Base-by-base conservation (phyloP, 768 basidiomycete species). In the Hypsizygus marmoreus region DNA sequence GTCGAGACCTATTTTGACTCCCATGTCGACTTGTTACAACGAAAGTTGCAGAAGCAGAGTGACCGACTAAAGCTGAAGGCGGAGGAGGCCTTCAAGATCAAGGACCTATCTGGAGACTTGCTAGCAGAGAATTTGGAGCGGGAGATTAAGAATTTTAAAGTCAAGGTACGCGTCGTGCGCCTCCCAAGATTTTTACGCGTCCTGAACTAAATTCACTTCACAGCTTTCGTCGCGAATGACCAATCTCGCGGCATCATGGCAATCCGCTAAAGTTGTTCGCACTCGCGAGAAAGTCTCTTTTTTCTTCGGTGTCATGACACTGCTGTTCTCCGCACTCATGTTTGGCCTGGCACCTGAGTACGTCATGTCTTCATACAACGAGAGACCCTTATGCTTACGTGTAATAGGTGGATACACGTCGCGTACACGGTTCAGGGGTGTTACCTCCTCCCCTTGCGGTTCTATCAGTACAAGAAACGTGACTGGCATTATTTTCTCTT, bases 1-100 rank as follows among this genome's bases (percentile, higher is more conserved):
- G 73, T 94, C 64, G 94, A 97, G 68, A 97, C 94, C 0, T 97
- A 88, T 61, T 95, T 94, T 62, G 93, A 97, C 70, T 92, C 93
- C 1, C 86, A 89, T 62, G 72, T 90, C 51, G 89, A 90, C 62
- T 74, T 91, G 12, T 66, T 90, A 3, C 89, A 95, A 63, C 83
- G 94, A 31, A 83, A 82, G 46, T 76, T 95, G 22, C 87, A 90
- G 65, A 94, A 88, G 45, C 92, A 93, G 59, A 83, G 89, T 54
- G 89, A 93, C 50, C 75, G 81, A 36, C 75, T 97, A 43, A 93
- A 90, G 72, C 69, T 79, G 63, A 82, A 81, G 54, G 93, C 94
- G 0, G 91, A 91, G 55, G 84, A 86, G 55, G 82, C 85, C 3
- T 81, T 91, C 56, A 91, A 87, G 70, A 77, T 83, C 46, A 81